phyloP scores from a whole-genome alignment of 768 basidiomycete genomes.

The Agrocybe pediades region DNA sequence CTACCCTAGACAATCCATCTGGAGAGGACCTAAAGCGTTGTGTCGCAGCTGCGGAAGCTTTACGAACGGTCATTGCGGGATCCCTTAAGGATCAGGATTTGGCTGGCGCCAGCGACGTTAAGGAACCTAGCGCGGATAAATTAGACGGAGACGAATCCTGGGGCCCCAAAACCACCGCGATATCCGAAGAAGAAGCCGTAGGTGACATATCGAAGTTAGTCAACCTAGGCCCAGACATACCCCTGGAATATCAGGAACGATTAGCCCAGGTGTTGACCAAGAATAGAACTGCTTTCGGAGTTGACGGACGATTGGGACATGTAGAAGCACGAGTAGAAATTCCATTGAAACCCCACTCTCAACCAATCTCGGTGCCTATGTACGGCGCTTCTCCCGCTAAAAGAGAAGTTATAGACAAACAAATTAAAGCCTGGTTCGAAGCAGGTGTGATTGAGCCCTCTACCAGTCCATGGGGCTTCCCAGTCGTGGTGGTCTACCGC shows the following conservation, averaged over 20 bases:
- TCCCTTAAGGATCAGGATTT: conserved; percentile 7
- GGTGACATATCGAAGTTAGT: neutral
- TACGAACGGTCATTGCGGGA: conserved; percentile 2
- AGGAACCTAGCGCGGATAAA: neutral
- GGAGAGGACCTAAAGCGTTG: neutral
- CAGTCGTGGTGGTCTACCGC: conserved; percentile 34
- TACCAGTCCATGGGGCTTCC: conserved; percentile 35
- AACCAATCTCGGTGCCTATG: conserved; percentile 28
- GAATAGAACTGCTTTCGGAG: conserved; percentile 5
- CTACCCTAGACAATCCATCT: neutral
- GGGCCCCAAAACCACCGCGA: conserved; percentile 9
- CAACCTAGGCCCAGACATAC: conserved; percentile 7
- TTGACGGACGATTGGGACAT: conserved; percentile 2
- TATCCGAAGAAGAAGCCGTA: too few species aligned
- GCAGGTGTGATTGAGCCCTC: conserved; percentile 40
- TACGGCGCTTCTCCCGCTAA: conserved; percentile 27
- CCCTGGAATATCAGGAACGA: neutral
- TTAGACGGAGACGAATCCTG: conserved; percentile 6
- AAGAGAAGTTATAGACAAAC: conserved; percentile 22
- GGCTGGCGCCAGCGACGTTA: neutral
- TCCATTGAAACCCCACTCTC: conserved; percentile 15
- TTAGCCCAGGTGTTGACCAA: neutral
- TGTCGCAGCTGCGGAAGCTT: neutral
- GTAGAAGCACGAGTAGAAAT: conserved; percentile 1
- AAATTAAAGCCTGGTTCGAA: conserved; percentile 31